phyloP scores from a whole-genome alignment of 768 basidiomycete species.

The Goffeauzyma gilvescens region DNA sequence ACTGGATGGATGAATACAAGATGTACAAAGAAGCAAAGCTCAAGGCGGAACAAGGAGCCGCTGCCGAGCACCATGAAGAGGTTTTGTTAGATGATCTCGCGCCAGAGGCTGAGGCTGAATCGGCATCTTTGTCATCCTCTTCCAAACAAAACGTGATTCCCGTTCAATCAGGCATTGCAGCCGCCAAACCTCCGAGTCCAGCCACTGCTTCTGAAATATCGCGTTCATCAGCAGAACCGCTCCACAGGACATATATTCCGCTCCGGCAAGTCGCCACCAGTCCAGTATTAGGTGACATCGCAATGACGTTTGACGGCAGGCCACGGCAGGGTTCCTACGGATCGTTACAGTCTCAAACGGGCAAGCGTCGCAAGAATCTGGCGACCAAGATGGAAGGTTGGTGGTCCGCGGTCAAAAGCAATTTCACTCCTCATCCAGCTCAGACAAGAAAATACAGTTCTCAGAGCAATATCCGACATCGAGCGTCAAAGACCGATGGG shows the following conservation, averaged over 20 bases:
- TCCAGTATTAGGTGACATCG: not conserved
- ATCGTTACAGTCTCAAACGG: slow-evolving; percentile 15
- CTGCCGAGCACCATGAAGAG: no score
- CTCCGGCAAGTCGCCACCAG: not conserved
- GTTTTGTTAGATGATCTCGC: no score
- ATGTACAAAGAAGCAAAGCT: slow-evolving; percentile 35
- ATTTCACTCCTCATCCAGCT: slow-evolving; percentile 13
- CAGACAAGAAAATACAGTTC: not conserved
- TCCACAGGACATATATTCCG: not conserved
- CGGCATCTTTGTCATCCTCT: no score
- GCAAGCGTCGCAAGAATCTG: slow-evolving; percentile 22
- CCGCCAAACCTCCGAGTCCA: no score
- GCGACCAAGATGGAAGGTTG: slow-evolving; percentile 32
- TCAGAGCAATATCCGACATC: no score
- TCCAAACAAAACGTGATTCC: no score
- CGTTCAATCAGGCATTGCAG: no score
- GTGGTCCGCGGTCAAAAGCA: slow-evolving; percentile 33
- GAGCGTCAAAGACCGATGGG: no score
- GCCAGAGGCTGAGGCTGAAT: no score
- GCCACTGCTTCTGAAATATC: not conserved
- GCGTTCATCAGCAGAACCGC: not conserved
- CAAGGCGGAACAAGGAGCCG: slow-evolving; percentile 25
- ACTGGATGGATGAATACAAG: slow-evolving; percentile 36
- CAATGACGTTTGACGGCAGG: slow-evolving; percentile 14
- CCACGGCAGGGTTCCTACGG: slow-evolving; percentile 17